A percentile compares a stretch with the other conserved stretches of the same genome.
These are phyloP conservation scores for Castanea crenata DNA, from an alignment of 306 rosid genomes.

Conservation along the genomic window DNA sequence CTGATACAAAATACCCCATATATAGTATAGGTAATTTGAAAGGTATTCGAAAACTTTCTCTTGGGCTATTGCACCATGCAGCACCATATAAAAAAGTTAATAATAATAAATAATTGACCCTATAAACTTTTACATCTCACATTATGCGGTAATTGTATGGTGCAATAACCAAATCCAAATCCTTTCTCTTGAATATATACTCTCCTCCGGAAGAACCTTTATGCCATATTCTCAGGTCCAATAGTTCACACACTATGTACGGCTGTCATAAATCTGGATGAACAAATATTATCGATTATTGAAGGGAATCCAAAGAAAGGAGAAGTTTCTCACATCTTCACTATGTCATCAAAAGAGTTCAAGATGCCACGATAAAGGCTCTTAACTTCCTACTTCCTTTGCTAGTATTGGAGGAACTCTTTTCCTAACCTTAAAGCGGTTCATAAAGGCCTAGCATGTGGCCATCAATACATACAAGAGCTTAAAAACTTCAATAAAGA, in stretches of 20 bases:
- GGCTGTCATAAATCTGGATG: conserved; percentile 57
- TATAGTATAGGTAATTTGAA: conserved; percentile 61
- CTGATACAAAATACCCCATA: conserved; percentile 57
- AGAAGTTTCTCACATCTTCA: conserved; percentile 49
- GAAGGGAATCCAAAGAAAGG: conserved; percentile 59
- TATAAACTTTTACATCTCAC: no score
- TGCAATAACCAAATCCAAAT: not conserved
- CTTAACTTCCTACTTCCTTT: conserved; percentile 11
- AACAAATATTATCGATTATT: conserved; percentile 66
- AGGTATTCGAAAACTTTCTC: not conserved
- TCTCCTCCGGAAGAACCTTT: not conserved
- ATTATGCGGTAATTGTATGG: no score
- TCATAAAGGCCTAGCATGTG: conserved; percentile 80
- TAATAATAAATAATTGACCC: no score
- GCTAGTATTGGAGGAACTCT: conserved; percentile 8
- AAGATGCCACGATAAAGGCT: conserved; percentile 27
- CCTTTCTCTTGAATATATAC: conserved; percentile 1
- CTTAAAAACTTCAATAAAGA: not conserved
- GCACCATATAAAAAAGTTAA: no score
- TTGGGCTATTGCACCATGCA: no score
- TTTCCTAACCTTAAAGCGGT: conserved; percentile 38
- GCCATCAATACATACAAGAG: conserved; percentile 53
- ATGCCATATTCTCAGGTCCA: conserved; percentile 53
- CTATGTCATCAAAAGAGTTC: conserved; percentile 36
- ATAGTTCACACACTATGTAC: conserved; percentile 64